These are phyloP conservation scores for Ustilaginoidea virens DNA, from an alignment of 2,329 filamentous ascomycete genomes.

Conservation along the genomic window DNA sequence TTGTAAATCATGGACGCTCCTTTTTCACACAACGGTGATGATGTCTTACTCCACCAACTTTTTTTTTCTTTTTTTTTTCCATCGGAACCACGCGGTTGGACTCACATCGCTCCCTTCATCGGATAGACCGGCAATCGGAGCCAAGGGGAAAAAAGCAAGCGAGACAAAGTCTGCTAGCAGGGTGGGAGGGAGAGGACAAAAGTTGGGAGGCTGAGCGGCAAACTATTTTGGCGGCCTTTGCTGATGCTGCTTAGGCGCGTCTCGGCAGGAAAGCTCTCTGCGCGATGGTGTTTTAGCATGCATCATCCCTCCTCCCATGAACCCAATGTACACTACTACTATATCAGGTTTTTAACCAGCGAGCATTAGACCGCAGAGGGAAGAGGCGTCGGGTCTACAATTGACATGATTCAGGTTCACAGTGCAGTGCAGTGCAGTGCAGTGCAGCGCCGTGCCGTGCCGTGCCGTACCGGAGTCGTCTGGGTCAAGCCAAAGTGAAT, in stretches of 20 bases:
- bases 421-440: background rate
- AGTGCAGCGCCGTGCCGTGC: too few species aligned
- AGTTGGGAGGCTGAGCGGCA: too few species aligned
- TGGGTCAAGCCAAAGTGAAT: too few species aligned
- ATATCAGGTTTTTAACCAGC: slow-evolving; percentile 22
- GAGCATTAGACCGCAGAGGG: slow-evolving; percentile 29
- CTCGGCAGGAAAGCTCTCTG: slow-evolving; percentile 7
- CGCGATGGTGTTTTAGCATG: slow-evolving; percentile 6
- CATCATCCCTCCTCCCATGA: slow-evolving; percentile 37
- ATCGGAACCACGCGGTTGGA: too few species aligned
- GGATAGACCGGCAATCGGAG: too few species aligned
- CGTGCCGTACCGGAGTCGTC: too few species aligned
- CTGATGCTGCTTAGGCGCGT: too few species aligned
- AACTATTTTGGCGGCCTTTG: too few species aligned
- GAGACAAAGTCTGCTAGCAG: too few species aligned
- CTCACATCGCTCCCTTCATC: too few species aligned
- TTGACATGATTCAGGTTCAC: slow-evolving; percentile 7
- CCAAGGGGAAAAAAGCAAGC: too few species aligned
- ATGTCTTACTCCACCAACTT: slow-evolving; percentile 33
- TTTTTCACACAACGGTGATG: slow-evolving; percentile 11
- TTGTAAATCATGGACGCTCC: slow-evolving; percentile 14
- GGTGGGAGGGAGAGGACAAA: background rate
- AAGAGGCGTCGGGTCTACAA: slow-evolving; percentile 19
- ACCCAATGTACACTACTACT: slow-evolving; percentile 38
- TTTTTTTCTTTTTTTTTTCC: too few species aligned